Conservation (phyloP, 1,284 basidiomycete genomes). For the Leccinum pachyderme region DNA sequence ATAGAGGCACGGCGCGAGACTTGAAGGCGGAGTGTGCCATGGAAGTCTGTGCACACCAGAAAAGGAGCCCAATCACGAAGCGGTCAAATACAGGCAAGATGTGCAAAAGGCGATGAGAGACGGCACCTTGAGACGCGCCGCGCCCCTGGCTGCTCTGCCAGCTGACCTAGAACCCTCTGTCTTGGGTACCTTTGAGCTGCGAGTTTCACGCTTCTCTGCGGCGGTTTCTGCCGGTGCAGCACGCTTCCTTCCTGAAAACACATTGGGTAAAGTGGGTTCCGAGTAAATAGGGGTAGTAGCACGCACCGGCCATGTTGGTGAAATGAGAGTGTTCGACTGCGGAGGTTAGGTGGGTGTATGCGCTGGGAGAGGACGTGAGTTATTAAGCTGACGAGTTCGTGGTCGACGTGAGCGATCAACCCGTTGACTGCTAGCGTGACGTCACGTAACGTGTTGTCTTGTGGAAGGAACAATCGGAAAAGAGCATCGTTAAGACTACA, state of each 20-base stretch:
- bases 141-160: constrained; percentile 38
- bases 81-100: background rate
- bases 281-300: constrained; percentile 15
- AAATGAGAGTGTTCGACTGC: background rate
- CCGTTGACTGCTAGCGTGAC: constrained; percentile 19
- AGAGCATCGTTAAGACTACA: constrained; percentile 26
- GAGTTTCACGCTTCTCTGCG: constrained; percentile 38
- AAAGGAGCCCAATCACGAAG: background rate
- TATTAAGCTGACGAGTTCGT: background rate
- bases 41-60: constrained; percentile 35
- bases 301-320: constrained; percentile 34
- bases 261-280: background rate
- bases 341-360: background rate
- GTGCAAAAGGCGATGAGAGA: background rate
- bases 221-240: constrained; percentile 42
- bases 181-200: constrained; percentile 49
- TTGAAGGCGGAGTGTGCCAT: constrained; percentile 57
- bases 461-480: constrained; percentile 27
- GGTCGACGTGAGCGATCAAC: constrained; percentile 11
- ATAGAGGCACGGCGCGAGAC: constrained; percentile 61
- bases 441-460: constrained; percentile 25
- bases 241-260: constrained; percentile 44
- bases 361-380: background rate
- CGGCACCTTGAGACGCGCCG: constrained; percentile 36
- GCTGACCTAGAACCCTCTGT: constrained; percentile 35